Percentiles rank a stretch among this genome's conserved stretches.
These are phyloP conservation scores for Diaporthe amygdali DNA, from an alignment of 2,329 filamentous ascomycete species.

Conservation along the genomic window DNA sequence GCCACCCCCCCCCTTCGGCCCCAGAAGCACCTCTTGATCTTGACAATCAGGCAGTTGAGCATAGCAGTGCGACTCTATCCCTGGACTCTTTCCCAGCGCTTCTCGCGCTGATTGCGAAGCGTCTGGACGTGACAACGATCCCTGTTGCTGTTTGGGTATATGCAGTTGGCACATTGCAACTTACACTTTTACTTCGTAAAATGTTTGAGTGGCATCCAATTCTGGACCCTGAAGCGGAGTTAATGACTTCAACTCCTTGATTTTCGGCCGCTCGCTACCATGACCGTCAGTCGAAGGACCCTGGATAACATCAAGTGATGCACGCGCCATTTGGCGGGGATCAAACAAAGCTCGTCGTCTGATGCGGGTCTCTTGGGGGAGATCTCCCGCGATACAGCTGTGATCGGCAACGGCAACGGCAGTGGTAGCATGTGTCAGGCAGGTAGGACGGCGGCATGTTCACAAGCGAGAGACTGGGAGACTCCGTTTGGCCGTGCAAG, in stretches of 20 bases:
- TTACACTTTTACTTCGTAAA: background rate
- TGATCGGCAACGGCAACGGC: background rate
- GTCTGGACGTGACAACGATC: background rate
- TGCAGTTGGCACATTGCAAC: background rate
- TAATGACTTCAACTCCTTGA: background rate
- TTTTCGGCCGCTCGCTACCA: background rate
- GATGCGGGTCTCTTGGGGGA: background rate
- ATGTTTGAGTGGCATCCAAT: background rate
- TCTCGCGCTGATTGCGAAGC: background rate
- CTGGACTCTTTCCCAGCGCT: background rate
- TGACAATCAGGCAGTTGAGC: no score
- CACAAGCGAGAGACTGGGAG: background rate
- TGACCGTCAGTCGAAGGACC: background rate
- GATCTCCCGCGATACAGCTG: background rate
- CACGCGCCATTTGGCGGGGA: background rate
- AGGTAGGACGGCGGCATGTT: background rate
- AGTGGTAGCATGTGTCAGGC: background rate
- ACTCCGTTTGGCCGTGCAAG: background rate
- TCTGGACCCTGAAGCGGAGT: background rate
- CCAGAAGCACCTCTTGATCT: background rate
- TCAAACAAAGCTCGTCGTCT: background rate
- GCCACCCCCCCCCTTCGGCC: background rate
- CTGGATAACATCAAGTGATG: background rate
- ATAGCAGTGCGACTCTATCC: background rate
- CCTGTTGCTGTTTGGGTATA: background rate